phyloP scores from a whole-genome alignment of 2,329 filamentous ascomycete genomes.

The Gyromitra esculenta region DNA sequence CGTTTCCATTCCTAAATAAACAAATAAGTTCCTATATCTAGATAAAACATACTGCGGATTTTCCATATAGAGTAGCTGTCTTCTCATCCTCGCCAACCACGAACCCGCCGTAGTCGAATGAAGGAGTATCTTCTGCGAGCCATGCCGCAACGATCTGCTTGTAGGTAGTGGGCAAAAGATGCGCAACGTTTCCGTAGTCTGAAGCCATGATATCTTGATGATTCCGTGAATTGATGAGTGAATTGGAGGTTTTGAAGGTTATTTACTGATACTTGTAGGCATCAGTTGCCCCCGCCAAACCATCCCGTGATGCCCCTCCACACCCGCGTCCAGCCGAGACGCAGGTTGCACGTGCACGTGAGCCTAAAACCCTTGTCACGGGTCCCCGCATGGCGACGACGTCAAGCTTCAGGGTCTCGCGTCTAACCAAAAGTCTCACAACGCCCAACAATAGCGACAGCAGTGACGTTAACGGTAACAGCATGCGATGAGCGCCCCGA shows the following conservation, averaged over 20 bases:
- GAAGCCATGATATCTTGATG: constrained; percentile 33
- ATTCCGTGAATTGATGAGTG: background rate
- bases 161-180: constrained; percentile 86
- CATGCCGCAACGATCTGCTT: constrained; percentile 81
- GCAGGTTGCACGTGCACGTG: constrained; percentile 5
- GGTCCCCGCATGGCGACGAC: constrained; percentile 26
- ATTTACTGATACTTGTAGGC: constrained; percentile 13
- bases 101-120: constrained; percentile 96
- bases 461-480: background rate
- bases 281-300: background rate
- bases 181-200: constrained; percentile 60
- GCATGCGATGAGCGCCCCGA: constrained; percentile 50
- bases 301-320: constrained; percentile 15
- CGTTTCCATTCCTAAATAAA: constrained; percentile 58
- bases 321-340: constrained; percentile 48
- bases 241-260: constrained; percentile 7
- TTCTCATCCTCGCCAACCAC: constrained; percentile 80
- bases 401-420: constrained; percentile 14
- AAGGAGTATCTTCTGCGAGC: constrained; percentile 96
- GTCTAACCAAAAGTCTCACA: constrained; percentile 10
- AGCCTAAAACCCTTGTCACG: background rate
- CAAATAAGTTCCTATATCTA: constrained; percentile 55
- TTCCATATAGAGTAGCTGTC: constrained; percentile 74
- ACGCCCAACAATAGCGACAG: background rate
- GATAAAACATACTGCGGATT: constrained; percentile 67